Evolutionary conservation across 2,329 filamentous ascomycete species (phyloP).

Genomic region (Aspergillus aculeatinus): DNA sequence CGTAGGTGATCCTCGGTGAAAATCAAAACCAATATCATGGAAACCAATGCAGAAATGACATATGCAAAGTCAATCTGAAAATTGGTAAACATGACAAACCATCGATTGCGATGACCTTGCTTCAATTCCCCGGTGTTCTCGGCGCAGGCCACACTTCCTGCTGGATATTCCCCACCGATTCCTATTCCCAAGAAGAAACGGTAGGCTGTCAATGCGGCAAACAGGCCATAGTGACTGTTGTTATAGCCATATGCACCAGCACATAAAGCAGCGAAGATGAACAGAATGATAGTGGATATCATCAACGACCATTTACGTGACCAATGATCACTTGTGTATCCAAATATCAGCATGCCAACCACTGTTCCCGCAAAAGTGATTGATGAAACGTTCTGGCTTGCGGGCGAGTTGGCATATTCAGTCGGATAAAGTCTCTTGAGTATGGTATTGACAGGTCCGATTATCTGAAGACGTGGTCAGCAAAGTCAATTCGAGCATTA

Average conservation of each 20-base stretch:
- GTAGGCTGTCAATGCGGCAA: slow-evolving; percentile 77
- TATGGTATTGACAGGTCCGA: slow-evolving; percentile 81
- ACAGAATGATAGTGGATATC: slow-evolving; percentile 76
- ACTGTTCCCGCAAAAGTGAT: slow-evolving; percentile 88
- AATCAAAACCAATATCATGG: slow-evolving; percentile 63
- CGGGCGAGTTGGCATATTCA: slow-evolving; percentile 64
- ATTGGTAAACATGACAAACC: slow-evolving; percentile 91
- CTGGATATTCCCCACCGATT: slow-evolving; percentile 63
- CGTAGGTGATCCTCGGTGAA: slow-evolving; percentile 63
- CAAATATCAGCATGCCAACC: slow-evolving; percentile 76
- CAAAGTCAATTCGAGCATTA: not conserved
- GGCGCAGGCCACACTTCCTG: slow-evolving; percentile 76
- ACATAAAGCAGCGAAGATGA: slow-evolving; percentile 78
- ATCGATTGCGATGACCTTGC: slow-evolving; percentile 75
- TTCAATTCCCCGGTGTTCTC: slow-evolving; percentile 83
- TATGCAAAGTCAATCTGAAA: slow-evolving; percentile 84
- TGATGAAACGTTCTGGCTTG: slow-evolving; percentile 71
- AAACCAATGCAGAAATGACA: slow-evolving; percentile 75
- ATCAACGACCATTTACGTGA: slow-evolving; percentile 81
- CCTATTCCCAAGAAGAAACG: slow-evolving; percentile 79
- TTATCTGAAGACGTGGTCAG: slow-evolving; percentile 55
- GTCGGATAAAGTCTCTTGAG: slow-evolving; percentile 66
- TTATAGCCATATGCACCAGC: slow-evolving; percentile 74
- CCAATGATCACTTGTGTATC: slow-evolving; percentile 78
- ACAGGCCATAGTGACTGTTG: slow-evolving; percentile 67